Percentiles rank a stretch among this genome's conserved stretches.
phyloP scores from a whole-genome alignment of 768 basidiomycete genomes.

The Mrakia hoshinonis region DNA sequence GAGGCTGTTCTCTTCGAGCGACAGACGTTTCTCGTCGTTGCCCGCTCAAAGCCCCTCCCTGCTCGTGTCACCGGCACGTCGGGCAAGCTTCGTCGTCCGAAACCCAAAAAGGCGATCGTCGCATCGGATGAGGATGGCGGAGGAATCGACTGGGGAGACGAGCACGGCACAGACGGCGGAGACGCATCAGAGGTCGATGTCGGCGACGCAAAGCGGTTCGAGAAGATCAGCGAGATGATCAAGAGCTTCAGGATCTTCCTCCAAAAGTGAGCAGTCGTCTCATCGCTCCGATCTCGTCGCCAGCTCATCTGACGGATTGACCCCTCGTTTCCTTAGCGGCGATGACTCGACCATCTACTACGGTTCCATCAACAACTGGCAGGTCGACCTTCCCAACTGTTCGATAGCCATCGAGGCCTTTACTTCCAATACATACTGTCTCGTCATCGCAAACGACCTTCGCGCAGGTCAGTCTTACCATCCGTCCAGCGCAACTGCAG shows the following conservation, averaged over 20 bases:
- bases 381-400: slow-evolving; percentile 22
- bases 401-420: slow-evolving; percentile 25
- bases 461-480: slow-evolving; percentile 5
- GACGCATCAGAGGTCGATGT: slow-evolving; percentile 30
- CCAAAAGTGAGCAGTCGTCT: slow-evolving; percentile 15
- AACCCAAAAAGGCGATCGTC: background rate
- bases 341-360: slow-evolving; percentile 11
- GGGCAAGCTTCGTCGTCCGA: slow-evolving; percentile 20
- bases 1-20: slow-evolving; percentile 95
- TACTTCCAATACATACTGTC: slow-evolving; percentile 26
- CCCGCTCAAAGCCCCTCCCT: slow-evolving; percentile 37
- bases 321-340: background rate
- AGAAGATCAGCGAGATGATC: slow-evolving; percentile 63
- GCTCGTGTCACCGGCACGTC: background rate
- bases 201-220: slow-evolving; percentile 43
- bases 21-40: slow-evolving; percentile 95
- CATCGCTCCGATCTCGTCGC: background rate
- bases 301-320: too few species aligned
- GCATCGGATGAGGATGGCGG: slow-evolving; percentile 19
- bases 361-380: slow-evolving; percentile 15
- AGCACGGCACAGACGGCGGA: slow-evolving; percentile 18
- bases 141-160: slow-evolving; percentile 26
- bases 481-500: background rate
- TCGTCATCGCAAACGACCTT: slow-evolving; percentile 26
- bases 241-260: slow-evolving; percentile 62